These are phyloP conservation scores for Dissoconium aciculare DNA, from an alignment of 2,329 filamentous ascomycete species.

Conservation along the genomic window DNA sequence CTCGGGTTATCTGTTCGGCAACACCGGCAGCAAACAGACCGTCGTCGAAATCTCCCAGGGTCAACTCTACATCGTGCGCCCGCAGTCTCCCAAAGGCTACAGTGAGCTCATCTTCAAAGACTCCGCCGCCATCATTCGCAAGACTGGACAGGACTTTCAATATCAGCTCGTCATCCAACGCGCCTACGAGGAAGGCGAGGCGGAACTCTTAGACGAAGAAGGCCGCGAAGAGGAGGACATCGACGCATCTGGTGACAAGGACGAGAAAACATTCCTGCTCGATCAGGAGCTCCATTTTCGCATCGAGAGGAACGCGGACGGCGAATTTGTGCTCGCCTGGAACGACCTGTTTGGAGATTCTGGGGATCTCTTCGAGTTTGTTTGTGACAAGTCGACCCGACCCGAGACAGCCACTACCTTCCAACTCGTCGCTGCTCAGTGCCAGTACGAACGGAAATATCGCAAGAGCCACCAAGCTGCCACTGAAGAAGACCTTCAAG, in stretches of 20 bases:
- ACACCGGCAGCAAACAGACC: constrained; percentile 66
- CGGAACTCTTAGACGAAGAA: constrained; percentile 78
- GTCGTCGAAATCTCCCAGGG: constrained; percentile 90
- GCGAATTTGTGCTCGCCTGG: constrained; percentile 84
- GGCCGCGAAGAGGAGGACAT: constrained; percentile 58
- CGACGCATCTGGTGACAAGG: constrained; percentile 63
- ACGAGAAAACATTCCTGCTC: constrained; percentile 96
- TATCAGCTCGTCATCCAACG: constrained; percentile 95
- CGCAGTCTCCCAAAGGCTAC: constrained; percentile 89
- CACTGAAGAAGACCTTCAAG: constrained; percentile 61
- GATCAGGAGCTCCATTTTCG: constrained; percentile 83
- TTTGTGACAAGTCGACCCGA: constrained; percentile 65
- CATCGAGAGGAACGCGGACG: constrained; percentile 62
- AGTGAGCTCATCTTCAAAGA: constrained; percentile 97
- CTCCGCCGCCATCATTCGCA: constrained; percentile 77
- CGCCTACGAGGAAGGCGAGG: constrained; percentile 94
- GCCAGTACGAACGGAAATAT: constrained; percentile 96
- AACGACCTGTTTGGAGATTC: constrained; percentile 83
- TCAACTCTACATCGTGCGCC: constrained; percentile 92
- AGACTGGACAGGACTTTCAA: constrained; percentile 87
- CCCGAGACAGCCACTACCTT: constrained; percentile 64
- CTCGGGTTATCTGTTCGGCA: constrained; percentile 74
- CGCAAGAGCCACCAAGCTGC: constrained; percentile 65
- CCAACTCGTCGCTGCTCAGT: constrained; percentile 69
- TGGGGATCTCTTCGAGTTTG: constrained; percentile 94